Evolutionary conservation across 352 stramenopile species (phyloP).

Genomic region (Thalassiosira livingstoniorum): DNA sequence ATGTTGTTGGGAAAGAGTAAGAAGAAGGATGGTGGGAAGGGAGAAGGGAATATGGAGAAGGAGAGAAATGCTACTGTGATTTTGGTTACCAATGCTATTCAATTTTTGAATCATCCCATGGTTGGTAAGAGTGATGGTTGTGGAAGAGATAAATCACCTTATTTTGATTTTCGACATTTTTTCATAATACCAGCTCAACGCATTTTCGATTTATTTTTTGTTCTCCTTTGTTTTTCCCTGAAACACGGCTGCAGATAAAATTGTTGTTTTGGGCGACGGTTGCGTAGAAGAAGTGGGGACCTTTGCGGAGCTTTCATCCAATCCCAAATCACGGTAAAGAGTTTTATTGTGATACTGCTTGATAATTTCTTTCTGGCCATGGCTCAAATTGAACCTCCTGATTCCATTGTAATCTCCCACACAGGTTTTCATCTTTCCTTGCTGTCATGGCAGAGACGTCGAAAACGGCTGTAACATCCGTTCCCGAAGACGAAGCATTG

Average conservation of each 20-base stretch:
- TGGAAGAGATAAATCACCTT: background rate
- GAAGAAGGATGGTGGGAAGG: constrained; percentile 16
- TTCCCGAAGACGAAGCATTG: no score
- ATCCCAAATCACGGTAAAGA: constrained; percentile 56
- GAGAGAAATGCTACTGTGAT: constrained; percentile 84
- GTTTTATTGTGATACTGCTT: no score
- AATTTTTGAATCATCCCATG: constrained; percentile 87
- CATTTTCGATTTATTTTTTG: no score
- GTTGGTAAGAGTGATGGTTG: constrained; percentile 40
- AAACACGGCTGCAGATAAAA: no score
- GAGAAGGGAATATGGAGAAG: constrained; percentile 66
- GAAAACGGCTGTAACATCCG: background rate
- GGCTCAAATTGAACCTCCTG: no score
- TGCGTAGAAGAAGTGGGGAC: constrained; percentile 87
- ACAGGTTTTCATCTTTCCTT: constrained; percentile 75
- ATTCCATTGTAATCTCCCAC: no score
- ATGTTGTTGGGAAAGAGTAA: constrained; percentile 63
- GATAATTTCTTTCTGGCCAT: no score
- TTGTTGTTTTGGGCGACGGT: constrained; percentile 85
- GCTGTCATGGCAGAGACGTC: constrained; percentile 70
- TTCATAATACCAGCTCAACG: no score
- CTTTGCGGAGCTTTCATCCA: constrained; percentile 86
- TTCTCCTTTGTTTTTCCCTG: no score
- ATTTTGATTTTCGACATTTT: constrained; percentile 5
- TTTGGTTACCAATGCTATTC: constrained; percentile 94